Percentiles rank a stretch among this genome's conserved stretches.
Evolutionary conservation across 2,329 filamentous ascomycete genomes (phyloP).

Genomic region (Aspergillus novoparasiticus): DNA sequence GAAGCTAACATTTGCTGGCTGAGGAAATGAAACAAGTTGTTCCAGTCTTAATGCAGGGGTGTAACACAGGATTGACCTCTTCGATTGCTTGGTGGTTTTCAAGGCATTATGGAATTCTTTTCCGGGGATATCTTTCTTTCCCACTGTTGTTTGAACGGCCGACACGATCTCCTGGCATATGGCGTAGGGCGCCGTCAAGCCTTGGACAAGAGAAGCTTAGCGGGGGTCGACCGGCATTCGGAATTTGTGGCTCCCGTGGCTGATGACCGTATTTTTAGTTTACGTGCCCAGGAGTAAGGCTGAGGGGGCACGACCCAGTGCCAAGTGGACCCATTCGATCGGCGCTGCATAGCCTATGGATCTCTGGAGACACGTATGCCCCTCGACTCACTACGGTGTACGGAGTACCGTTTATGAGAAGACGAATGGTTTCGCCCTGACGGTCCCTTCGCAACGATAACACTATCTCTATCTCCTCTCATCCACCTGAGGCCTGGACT

Average conservation of each 20-base stretch:
- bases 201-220: constrained; percentile 30
- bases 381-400: not conserved
- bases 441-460: not conserved
- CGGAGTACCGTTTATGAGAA: not conserved
- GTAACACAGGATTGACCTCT: not conserved
- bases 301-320: not conserved
- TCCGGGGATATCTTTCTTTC: not conserved
- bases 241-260: constrained; percentile 2
- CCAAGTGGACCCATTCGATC: not conserved
- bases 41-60: not conserved
- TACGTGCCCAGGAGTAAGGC: constrained; percentile 5
- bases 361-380: not conserved
- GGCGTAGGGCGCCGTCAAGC: constrained; percentile 30
- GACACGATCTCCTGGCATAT: not conserved
- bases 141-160: not conserved
- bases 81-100: too few species aligned
- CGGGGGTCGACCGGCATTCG: constrained; percentile 4
- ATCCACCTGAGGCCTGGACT: not conserved
- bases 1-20: constrained; percentile 1
- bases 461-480: not conserved
- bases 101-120: not conserved
- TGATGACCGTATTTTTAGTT: constrained; percentile 6
- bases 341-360: not conserved
- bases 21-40: constrained; percentile 9
- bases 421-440: too few species aligned